These are phyloP conservation scores for Meyerozyma athensensis DNA, from an alignment of 1,139 yeast species.

Conservation along the genomic window DNA sequence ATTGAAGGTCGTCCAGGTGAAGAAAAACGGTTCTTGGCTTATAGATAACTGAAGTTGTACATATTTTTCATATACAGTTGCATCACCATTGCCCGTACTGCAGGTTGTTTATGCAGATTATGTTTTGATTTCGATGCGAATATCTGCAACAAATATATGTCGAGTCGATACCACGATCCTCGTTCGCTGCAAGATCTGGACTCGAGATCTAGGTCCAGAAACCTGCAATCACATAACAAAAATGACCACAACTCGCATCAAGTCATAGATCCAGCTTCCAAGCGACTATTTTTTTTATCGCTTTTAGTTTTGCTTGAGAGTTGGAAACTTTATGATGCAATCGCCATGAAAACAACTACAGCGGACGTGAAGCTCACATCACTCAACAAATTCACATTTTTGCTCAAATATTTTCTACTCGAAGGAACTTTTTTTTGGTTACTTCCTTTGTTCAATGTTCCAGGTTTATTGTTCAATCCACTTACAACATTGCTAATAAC, in stretches of 20 bases:
- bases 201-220: neutral
- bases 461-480: constrained; percentile 61
- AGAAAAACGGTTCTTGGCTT: constrained; percentile 58
- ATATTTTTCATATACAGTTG: neutral
- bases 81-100: too few relatives aligned
- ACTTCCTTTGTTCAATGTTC: constrained; percentile 71
- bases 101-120: neutral
- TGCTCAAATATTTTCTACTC: constrained; percentile 63
- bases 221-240: neutral
- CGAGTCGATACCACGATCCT: neutral
- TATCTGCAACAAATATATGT: neutral
- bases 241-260: constrained; percentile 8
- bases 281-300: constrained; percentile 60
- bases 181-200: neutral
- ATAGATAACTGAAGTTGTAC: constrained; percentile 17
- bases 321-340: constrained; percentile 73
- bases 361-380: constrained; percentile 17
- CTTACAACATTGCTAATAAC: constrained; percentile 45
- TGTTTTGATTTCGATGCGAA: constrained; percentile 4
- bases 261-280: constrained; percentile 75
- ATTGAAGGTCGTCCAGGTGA: constrained; percentile 67
- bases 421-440: constrained; percentile 70
- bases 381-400: constrained; percentile 51
- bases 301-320: constrained; percentile 73
- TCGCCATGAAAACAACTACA: constrained; percentile 36